Conservation (phyloP, 352 stramenopile species). For the Globisporangium solare region DNA sequence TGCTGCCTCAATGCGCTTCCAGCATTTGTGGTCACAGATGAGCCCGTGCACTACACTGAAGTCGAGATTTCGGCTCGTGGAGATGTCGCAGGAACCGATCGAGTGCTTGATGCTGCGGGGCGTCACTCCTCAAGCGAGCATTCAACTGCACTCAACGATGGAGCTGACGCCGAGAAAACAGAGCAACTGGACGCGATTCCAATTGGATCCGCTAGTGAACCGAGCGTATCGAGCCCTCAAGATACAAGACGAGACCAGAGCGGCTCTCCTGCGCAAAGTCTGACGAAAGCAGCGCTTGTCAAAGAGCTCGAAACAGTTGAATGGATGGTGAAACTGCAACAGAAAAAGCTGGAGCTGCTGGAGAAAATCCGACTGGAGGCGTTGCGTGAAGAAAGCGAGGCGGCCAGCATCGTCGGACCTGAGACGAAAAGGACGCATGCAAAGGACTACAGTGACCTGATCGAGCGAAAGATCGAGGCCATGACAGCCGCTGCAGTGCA, state of each 20-base stretch:
- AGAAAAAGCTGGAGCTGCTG: slow-evolving; percentile 34
- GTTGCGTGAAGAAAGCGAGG: neutral
- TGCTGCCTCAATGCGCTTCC: no score
- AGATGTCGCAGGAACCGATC: no score
- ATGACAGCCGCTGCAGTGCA: slow-evolving; percentile 2
- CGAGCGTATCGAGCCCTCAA: neutral
- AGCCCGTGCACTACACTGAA: no score
- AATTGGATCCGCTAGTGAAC: neutral
- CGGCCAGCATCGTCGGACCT: neutral
- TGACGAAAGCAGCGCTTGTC: slow-evolving; percentile 16
- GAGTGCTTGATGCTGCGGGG: no score
- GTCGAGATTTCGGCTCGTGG: no score
- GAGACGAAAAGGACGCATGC: neutral
- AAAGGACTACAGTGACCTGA: slow-evolving; percentile 3
- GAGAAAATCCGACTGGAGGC: slow-evolving; percentile 17
- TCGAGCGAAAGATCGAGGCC: slow-evolving; percentile 17
- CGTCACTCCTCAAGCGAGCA: no score
- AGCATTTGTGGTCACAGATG: no score
- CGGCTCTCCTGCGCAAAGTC: neutral
- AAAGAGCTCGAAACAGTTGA: slow-evolving; percentile 30
- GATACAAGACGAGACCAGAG: neutral
- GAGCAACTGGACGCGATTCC: no score
- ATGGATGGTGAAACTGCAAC: slow-evolving; percentile 35
- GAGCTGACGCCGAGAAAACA: neutral
- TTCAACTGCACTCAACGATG: no score